A percentile compares a stretch with the other conserved stretches of the same genome.
Evolutionary conservation across 257 asterid genomes (phyloP).

Genomic region (Salvia miltiorrhiza): DNA sequence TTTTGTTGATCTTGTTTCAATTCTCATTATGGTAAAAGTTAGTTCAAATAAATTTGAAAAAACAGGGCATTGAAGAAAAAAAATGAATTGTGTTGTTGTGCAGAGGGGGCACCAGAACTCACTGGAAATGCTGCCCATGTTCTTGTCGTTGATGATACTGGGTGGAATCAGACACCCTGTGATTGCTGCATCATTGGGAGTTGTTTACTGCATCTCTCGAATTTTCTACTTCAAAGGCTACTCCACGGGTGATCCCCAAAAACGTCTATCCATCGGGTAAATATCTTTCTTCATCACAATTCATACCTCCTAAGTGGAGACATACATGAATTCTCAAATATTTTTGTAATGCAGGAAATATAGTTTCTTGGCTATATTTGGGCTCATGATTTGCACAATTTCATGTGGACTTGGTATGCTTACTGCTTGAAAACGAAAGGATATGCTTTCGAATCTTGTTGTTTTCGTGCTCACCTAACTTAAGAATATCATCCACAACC

Average conservation of each 20-base stretch:
- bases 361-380: constrained; percentile 44
- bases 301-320: no score
- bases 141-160: constrained; percentile 57
- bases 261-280: constrained; percentile 64
- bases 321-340: no score
- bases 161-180: constrained; percentile 78
- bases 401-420: constrained; percentile 60
- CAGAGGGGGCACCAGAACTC: constrained; percentile 99
- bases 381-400: constrained; percentile 52
- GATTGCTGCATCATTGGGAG: constrained; percentile 55
- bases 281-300: constrained; percentile 2
- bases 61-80: background rate
- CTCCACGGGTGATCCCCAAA: constrained; percentile 64
- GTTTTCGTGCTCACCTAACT: no score
- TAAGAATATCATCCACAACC: no score
- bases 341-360: constrained; percentile 51
- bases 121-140: constrained; percentile 71
- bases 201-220: constrained; percentile 42
- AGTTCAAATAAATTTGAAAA: background rate
- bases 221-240: constrained; percentile 80
- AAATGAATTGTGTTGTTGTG: no score
- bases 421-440: constrained; percentile 26
- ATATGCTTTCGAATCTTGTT: background rate
- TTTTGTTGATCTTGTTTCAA: background rate
- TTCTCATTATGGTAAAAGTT: background rate